Evolutionary conservation across 139 green algal species (phyloP).

Genomic region (Ettlia oleoabundans): DNA sequence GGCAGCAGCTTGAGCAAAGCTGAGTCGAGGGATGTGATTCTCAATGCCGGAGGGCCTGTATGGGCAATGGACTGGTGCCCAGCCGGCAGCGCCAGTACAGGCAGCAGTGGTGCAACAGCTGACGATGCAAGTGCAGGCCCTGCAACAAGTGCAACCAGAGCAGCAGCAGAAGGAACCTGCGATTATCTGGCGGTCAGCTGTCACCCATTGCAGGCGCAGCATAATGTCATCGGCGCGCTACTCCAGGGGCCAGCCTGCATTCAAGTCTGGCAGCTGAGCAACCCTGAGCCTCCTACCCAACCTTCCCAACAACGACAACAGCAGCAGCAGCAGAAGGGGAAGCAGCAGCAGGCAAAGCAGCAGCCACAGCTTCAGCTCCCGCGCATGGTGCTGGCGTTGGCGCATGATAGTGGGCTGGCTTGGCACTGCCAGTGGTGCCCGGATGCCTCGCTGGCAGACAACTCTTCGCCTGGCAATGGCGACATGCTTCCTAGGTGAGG

Average conservation of each 20-base stretch:
- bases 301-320: not conserved
- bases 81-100: not conserved
- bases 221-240: slow-evolving; percentile 36
- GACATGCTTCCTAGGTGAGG: not conserved
- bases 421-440: slow-evolving; percentile 70
- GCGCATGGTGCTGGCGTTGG: slow-evolving; percentile 43
- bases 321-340: not conserved
- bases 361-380: not conserved
- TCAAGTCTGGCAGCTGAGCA: slow-evolving; percentile 64
- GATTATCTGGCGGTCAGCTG: slow-evolving; percentile 56
- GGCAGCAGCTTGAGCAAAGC: not conserved
- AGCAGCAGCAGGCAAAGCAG: not conserved
- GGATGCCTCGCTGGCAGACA: slow-evolving; percentile 23
- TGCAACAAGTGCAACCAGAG: too few species aligned
- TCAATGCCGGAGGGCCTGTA: slow-evolving; percentile 55
- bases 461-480: slow-evolving; percentile 3
- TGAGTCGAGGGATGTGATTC: slow-evolving; percentile 38
- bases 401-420: slow-evolving; percentile 57
- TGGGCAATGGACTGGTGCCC: slow-evolving; percentile 68
- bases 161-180: not conserved
- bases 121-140: not conserved
- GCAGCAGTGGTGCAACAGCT: not conserved
- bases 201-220: slow-evolving; percentile 36
- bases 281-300: not conserved
- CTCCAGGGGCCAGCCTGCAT: slow-evolving; percentile 43